Evolutionary conservation across 768 basidiomycete species (phyloP).

Genomic region (Agaricus blazei): DNA sequence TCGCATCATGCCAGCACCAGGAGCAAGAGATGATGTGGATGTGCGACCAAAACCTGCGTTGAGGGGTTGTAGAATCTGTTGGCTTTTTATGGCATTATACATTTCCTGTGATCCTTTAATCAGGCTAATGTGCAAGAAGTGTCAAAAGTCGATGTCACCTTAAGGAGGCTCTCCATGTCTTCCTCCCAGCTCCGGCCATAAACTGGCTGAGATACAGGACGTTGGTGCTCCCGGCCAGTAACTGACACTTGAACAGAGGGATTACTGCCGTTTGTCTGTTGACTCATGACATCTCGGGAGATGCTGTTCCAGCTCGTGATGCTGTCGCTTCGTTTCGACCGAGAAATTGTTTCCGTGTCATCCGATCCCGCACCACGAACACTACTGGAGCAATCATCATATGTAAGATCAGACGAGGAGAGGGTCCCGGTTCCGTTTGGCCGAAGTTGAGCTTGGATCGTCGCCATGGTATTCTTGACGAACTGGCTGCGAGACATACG

Average conservation of each 20-base stretch:
- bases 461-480: conserved; percentile 84
- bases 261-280: conserved; percentile 55
- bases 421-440: conserved; percentile 40
- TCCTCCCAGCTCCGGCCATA: conserved; percentile 75
- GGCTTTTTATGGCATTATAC: conserved; percentile 86
- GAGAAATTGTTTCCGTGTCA: conserved; percentile 46
- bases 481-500: conserved; percentile 94
- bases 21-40: conserved; percentile 53
- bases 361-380: conserved; percentile 52
- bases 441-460: conserved; percentile 76
- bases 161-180: conserved; percentile 83
- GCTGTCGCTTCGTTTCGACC: conserved; percentile 76
- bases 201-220: conserved; percentile 23
- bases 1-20: conserved; percentile 50
- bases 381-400: conserved; percentile 62
- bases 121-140: neutral
- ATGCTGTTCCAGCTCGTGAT: conserved; percentile 83
- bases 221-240: conserved; percentile 26
- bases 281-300: conserved; percentile 48
- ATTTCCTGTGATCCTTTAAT: conserved; percentile 61
- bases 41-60: conserved; percentile 40
- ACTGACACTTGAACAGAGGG: conserved; percentile 55
- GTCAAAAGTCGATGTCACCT: conserved; percentile 39
- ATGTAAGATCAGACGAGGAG: conserved; percentile 58
- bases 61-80: conserved; percentile 85